Base-by-base conservation (phyloP, 192 early-diverging fungal genomes). In the Coemansia umbellata region DNA sequence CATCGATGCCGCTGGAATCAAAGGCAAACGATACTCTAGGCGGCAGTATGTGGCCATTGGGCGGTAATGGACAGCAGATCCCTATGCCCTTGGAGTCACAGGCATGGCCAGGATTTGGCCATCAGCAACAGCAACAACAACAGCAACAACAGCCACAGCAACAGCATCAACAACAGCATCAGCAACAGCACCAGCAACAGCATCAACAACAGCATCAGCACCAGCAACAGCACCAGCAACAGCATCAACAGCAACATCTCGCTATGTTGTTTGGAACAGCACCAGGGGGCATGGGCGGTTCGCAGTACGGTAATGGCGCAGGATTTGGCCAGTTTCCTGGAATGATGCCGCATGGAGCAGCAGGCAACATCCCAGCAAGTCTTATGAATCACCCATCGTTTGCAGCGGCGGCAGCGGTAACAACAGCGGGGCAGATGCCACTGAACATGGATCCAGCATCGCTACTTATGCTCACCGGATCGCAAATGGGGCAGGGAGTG, bases 401-500 rank as follows among this genome's bases (percentile, higher is more conserved):
- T 50, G 47, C 51, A 8, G 36, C 50, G n/a, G 58, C 47, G 7
- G 27, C 47, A 31, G 31, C 42, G 7, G 32, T 21, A 15, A n/a
- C 43, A 18, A n/a, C 37, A 1, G n/a, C 37, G 37, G 37, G 36
- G 23, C 17, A 24, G 11, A 22, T 41, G 30, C 19, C 27, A 31
- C n/a, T 37, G 13, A 10, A 26, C 5, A 15, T 57, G 18, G 63
- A 65, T 47, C 32, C 49, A 8, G 50, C 58, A 11, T 37, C 41
- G 28, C 48, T 59, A 18, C 44, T 55, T 56, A 55, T 60, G 64
- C 31, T 63, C 21, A 21, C 53, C 4, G 60, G 53, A 1, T 43
- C 31, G 1, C 35, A n/a, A n/a, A n/a, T n/a, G n/a, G n/a, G n/a
- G n/a, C n/a, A n/a, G n/a, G n/a, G n/a, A n/a, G n/a, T n/a, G n/a